Base-by-base conservation (phyloP, 495 filamentous ascomycete genomes). In the Annulohypoxylon bovei region DNA sequence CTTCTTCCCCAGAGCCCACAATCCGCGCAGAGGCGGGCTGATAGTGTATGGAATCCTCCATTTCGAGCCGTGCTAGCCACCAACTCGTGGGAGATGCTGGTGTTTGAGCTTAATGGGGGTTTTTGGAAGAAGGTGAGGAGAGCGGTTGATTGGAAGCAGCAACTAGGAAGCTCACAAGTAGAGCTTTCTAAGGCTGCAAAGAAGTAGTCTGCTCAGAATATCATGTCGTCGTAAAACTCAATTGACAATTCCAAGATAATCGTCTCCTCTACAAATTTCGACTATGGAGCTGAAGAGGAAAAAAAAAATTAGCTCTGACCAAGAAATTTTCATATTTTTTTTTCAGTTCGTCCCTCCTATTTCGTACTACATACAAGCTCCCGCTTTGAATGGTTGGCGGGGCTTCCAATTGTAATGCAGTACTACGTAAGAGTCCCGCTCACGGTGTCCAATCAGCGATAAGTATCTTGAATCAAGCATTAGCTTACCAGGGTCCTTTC, bases 11-110 rank as follows among this genome's bases (percentile, higher is more conserved):
- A 25, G 77, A 67, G 62, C 78, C 74, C 62, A 81, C 75, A 39
- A 84, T 74, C 68, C 80, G 79, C 57, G 87, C 86, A 61, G 87
- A 80, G 55, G 86, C 85, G 16, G 91, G 90, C 27, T 84, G 78
- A 64, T 88, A 82, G 62, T 84, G 59, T 18, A 67, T 72, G 40
- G 76, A 72, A n/a, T 80, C 71, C 79, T 84, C 86, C 53, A 68
- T 78, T 71, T 62, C 23, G 56, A 35, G 22, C 37, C 52, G 55
- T 53, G 42, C 25, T 62, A 23, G 52, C 16, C 44, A 60, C 37
- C 35, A 65, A 58, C 32, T 53, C 33, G 60, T 28, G 27, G 67
- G 53, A 18, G 53, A 42, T 57, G 47, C 28, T 20, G 35, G 7
- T 37, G 18, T n/a, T 47, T 61, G 35, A 16, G 23, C 6, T 39